Evolutionary conservation across 2,329 filamentous ascomycete genomes (phyloP).

Genomic region (Sporothrix humicola): DNA sequence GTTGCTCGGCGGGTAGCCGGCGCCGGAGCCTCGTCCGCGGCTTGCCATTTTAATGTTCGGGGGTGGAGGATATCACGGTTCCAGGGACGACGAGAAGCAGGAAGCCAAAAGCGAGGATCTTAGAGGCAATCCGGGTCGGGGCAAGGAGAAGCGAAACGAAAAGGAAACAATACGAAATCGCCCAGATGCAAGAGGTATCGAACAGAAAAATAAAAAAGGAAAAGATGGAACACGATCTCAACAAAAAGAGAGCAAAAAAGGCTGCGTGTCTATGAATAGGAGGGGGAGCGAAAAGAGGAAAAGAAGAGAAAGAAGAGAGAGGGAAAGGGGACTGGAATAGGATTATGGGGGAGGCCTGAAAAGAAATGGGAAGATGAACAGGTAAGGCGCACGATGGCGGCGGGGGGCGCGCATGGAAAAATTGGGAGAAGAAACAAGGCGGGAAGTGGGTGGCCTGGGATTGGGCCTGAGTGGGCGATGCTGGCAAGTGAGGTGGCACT

Average conservation of each 20-base stretch:
- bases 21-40: constrained; percentile 20
- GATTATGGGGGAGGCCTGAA: constrained; percentile 34
- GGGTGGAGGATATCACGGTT: background rate
- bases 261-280: background rate
- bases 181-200: background rate
- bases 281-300: background rate
- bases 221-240: background rate
- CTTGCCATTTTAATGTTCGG: constrained; percentile 27
- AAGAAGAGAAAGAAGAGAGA: constrained; percentile 7
- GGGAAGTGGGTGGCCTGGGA: constrained; percentile 14
- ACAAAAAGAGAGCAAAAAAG: constrained; percentile 17
- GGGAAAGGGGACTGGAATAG: constrained; percentile 12
- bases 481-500: constrained; percentile 29
- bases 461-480: constrained; percentile 26
- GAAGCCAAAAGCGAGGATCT: constrained; percentile 3
- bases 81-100: constrained; percentile 15
- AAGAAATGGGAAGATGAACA: constrained; percentile 34
- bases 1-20: constrained; percentile 24
- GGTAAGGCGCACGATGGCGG: constrained; percentile 14
- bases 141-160: constrained; percentile 28
- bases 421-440: constrained; percentile 16
- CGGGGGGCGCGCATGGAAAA: constrained; percentile 17
- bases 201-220: background rate
- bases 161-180: constrained; percentile 1
- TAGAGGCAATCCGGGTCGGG: constrained; percentile 13